Percentiles rank a stretch among this genome's conserved stretches.
These are phyloP conservation scores for Amanita fuliginea DNA, from an alignment of 768 basidiomycete species.

Conservation along the genomic window DNA sequence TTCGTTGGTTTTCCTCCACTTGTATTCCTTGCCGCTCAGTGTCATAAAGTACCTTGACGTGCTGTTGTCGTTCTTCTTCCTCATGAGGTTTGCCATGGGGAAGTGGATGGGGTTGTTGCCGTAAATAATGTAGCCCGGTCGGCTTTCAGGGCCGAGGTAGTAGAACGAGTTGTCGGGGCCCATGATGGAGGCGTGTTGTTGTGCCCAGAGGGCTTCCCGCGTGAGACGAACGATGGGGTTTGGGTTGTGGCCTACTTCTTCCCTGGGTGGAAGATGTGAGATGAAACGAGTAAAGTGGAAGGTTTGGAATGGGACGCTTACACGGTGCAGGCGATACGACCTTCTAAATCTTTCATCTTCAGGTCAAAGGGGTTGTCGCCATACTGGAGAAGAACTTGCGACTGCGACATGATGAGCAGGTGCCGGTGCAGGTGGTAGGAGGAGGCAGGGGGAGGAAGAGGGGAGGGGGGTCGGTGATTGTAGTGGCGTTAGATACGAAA, in stretches of 20 bases:
- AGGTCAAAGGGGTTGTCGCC: constrained; percentile 53
- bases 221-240: constrained; percentile 55
- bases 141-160: constrained; percentile 58
- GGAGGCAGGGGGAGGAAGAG: constrained; percentile 13
- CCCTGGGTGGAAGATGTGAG: constrained; percentile 26
- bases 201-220: constrained; percentile 56
- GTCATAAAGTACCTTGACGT: constrained; percentile 69
- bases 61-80: constrained; percentile 50
- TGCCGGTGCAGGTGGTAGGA: constrained; percentile 5
- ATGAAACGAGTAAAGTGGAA: background rate
- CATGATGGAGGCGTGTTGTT: constrained; percentile 60
- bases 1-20: constrained; percentile 46
- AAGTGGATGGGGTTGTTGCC: constrained; percentile 47
- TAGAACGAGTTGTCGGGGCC: constrained; percentile 73
- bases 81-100: constrained; percentile 46
- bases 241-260: constrained; percentile 31
- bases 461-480: constrained; percentile 2
- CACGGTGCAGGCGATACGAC: constrained; percentile 58
- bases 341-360: constrained; percentile 52
- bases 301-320: constrained; percentile 22
- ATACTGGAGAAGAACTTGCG: constrained; percentile 46
- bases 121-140: constrained; percentile 56
- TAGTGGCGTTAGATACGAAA: background rate
- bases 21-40: constrained; percentile 58
- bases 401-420: constrained; percentile 2